Base-by-base conservation (phyloP, 2,329 filamentous ascomycete genomes). In the Peltaster fructicola region DNA sequence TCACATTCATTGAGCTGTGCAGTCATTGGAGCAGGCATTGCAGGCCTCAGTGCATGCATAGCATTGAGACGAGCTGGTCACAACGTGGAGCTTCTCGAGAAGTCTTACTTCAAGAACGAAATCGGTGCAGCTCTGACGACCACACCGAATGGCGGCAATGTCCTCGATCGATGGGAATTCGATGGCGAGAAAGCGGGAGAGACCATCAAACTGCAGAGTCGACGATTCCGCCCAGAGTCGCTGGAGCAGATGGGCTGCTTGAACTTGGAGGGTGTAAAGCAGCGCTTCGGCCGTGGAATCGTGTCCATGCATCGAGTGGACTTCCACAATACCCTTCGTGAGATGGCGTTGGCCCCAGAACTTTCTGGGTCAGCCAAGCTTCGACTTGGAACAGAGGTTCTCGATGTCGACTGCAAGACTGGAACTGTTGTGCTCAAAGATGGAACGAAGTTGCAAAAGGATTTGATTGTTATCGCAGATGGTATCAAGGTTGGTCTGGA, bases 111-210 rank as follows among this genome's bases (percentile, higher is more conserved):
- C 29, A 44, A 45, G 26, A 50, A 51, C 20, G 54, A 57, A 34
- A 37, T 54, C 14, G 54, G 54, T 4, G 54, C 54, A 1, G 54
- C 54, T 1, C 53, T 58, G 12, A 41, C 47, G 11, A 32, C 54
- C 10, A 45, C 47, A 10, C 52, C 53, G 2, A 56, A 57, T 29
- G 51, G 43, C 5, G 41, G 43, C 4, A 36, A 42, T 2, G 36
- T 47, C n/a, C 37, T 56, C 12, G 27, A 38, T 3, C 30, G 32
- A 13, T 52, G 48, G 43, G 50, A 48, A 2, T 43, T 55, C 22
- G 47, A 53, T 18, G 36, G 39, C 20, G 25, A 30, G 15, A 29
- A 25, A 14, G 24, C 35, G 24, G 26, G 32, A 14, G 35, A 24
- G 18, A 37, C 32, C 11, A 24, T 29, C n/a, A 34, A 30, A 10